Conservation (phyloP, 176 grass and related monocot species). For the Chloris gayana region DNA sequence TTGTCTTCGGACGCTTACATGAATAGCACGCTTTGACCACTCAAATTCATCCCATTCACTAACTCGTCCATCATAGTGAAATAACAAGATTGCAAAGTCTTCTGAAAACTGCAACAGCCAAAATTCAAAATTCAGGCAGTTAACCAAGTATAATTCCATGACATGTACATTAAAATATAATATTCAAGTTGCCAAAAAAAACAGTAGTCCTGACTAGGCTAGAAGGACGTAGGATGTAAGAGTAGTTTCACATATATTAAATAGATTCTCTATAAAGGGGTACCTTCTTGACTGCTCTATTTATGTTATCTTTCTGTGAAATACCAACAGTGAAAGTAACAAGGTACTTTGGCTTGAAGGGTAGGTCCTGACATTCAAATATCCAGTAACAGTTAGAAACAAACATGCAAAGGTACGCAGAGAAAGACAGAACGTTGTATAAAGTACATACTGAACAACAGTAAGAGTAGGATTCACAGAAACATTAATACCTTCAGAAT, state of each 20-base stretch:
- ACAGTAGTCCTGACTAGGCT: neutral
- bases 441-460: neutral
- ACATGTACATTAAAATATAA: neutral
- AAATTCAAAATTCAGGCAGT: conserved; percentile 27
- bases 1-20: conserved; percentile 70
- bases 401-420: neutral
- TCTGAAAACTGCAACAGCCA: conserved; percentile 68
- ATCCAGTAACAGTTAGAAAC: neutral
- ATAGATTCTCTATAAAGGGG: neutral
- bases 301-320: conserved; percentile 86
- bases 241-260: conserved; percentile 9
- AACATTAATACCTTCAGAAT: conserved; percentile 6
- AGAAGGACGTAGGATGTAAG: neutral
- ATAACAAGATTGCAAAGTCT: conserved; percentile 75
- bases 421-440: neutral
- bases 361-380: conserved; percentile 66
- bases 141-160: conserved; percentile 17
- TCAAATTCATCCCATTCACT: conserved; percentile 85
- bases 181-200: conserved; percentile 24
- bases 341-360: conserved; percentile 83
- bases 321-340: conserved; percentile 85
- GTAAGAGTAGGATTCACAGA: neutral
- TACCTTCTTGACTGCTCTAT: conserved; percentile 90
- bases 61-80: conserved; percentile 83
- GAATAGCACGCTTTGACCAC: conserved; percentile 81